A percentile compares a stretch with the other conserved stretches of the same genome.
These are phyloP conservation scores for Calonectria honghensis DNA, from an alignment of 2,329 filamentous ascomycete species.

Conservation along the genomic window DNA sequence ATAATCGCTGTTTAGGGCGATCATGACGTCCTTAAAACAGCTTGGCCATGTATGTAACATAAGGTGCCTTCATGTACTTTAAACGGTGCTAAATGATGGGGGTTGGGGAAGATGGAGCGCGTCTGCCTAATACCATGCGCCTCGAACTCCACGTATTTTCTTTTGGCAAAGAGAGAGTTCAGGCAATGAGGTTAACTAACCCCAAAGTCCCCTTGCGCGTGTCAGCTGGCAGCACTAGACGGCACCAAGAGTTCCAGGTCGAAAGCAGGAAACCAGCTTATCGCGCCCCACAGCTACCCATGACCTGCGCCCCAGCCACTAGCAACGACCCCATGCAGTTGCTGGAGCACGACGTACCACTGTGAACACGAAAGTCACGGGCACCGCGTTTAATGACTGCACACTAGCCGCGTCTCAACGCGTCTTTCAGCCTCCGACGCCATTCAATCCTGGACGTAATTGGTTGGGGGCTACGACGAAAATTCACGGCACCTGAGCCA, in stretches of 20 bases:
- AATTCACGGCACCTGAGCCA: constrained; percentile 39
- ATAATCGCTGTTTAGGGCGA: background rate
- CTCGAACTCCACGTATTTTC: constrained; percentile 4
- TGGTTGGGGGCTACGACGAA: constrained; percentile 31
- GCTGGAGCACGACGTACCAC: constrained; percentile 27
- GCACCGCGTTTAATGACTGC: constrained; percentile 48
- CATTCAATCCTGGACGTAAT: constrained; percentile 46
- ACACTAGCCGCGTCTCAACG: constrained; percentile 50
- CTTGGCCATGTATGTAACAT: background rate
- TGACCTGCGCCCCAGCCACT: constrained; percentile 42
- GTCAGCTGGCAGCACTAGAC: constrained; percentile 13
- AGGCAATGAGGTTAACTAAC: constrained; percentile 7
- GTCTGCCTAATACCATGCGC: constrained; percentile 12
- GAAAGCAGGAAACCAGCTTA: background rate
- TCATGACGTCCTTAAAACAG: background rate
- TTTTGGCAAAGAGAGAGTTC: constrained; percentile 14
- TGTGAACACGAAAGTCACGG: constrained; percentile 51
- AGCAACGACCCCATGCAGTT: constrained; percentile 34
- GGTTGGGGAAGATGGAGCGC: background rate
- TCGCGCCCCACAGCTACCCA: constrained; percentile 12
- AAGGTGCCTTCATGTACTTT: constrained; percentile 8
- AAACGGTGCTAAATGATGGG: background rate
- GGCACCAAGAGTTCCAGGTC: background rate
- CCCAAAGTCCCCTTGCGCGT: constrained; percentile 37
- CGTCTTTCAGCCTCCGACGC: constrained; percentile 40